Base-by-base conservation (phyloP, 345 rosid species). In the Bretschneidera sinensis region DNA sequence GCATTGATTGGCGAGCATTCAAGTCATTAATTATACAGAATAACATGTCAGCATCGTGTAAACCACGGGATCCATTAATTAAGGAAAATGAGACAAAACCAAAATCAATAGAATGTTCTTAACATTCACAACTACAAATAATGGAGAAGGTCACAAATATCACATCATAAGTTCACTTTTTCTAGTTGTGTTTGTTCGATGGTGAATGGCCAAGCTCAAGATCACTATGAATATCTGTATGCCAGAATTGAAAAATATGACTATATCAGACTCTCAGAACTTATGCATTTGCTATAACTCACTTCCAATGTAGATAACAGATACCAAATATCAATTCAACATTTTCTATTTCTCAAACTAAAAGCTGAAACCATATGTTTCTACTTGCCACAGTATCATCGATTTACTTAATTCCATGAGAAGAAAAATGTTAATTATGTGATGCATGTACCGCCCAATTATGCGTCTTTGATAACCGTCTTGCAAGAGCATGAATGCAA, bases 401-500 rank as follows among this genome's bases (percentile, higher is more conserved):
- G n/a, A n/a, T n/a, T n/a, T 28, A 28, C 33, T 28, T 28, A 3
- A 28, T 28, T 28, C 33, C 5, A 28, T 28, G 1, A 39, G 15
- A 31, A 39, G 15, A 5, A 39, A 39, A 39, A 39, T 7, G 1
- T 39, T 39, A 39, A 4, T 39, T 39, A 9, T 39, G 1, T 5
- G 45, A 39, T 39, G 45, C 45, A 5, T 13, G 2, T 88, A 94
- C 99, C 81, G 92, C 99, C 99, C 99, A 94, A 61, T 94, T 94
- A 76, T 85, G 97, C 0, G 99, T 94, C 84, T 72, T 90, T 0
- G 97, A 67, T 60, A 94, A 74, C 57, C 99, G 76, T 65, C 91
- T 82, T 0, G 99, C 91, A 49, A 94, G 87, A 67, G 83, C 92
- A 70, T 90, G 99, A 66, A 94, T 94, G 69, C 97, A 90, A 57